Percentiles rank a stretch among this genome's conserved stretches.
Conservation (phyloP, 2,329 filamentous ascomycete genomes). For the Cytospora piceae region DNA sequence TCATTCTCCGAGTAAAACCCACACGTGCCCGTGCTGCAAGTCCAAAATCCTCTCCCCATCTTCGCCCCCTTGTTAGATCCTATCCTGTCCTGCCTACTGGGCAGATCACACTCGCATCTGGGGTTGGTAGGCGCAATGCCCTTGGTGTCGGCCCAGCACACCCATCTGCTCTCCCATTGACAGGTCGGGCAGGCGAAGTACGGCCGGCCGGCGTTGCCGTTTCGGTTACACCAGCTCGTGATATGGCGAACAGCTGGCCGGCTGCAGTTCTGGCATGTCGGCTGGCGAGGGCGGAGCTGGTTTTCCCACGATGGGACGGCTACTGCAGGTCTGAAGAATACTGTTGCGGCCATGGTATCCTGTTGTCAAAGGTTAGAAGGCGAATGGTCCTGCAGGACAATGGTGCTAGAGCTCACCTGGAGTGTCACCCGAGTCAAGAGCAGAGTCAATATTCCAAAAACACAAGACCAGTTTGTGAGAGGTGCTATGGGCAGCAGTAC, state of each 20-base stretch:
- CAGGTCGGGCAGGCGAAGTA: conserved; percentile 21
- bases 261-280: conserved; percentile 1
- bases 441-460: background rate
- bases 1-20: conserved; percentile 12
- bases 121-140: background rate
- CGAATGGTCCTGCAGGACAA: background rate
- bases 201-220: conserved; percentile 9
- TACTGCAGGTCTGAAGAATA: background rate
- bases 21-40: conserved; percentile 7
- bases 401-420: background rate
- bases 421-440: background rate
- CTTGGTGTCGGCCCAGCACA: conserved; percentile 10
- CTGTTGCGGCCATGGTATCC: background rate
- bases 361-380: background rate
- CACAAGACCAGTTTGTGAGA: background rate
- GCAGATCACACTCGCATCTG: background rate
- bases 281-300: background rate
- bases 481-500: background rate
- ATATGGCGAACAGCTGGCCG: background rate
- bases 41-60: conserved; percentile 8
- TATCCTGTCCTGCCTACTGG: conserved; percentile 6
- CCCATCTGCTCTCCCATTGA: background rate
- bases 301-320: background rate
- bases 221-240: background rate
- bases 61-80: background rate